Evolutionary conservation across 768 basidiomycete genomes (phyloP), one percentile per base, ranked within the genome.

Genomic region (Tylopilus balloui): DNA sequence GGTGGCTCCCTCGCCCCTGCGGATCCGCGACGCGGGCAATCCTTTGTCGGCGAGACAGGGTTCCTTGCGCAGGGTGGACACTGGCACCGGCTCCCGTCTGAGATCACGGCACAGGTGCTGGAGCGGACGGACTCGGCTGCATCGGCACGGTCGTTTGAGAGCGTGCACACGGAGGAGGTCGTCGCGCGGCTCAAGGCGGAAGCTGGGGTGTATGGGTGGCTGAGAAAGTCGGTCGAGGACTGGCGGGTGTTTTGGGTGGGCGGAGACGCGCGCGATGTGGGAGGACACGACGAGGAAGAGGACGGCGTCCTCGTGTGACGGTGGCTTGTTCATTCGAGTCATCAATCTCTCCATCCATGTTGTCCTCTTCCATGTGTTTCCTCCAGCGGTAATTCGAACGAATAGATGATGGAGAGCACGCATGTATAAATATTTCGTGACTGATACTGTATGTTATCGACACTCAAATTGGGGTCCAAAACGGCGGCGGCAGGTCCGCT

Each of bases 161-260:
- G 76, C 46, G 64, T 77, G 54, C 80, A 77, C 25, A 73, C 81
- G 2, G 73, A 79, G 20, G 83, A 80, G 40, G 58, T 80, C 8
- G 49, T 66, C 1, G 70, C 68, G 23, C 63, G 69, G 57, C 60
- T 81, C 61, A 74, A 72, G 58, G 68, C 66, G 19, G 79, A 83
- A 48, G 74, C 83, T 49, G 89, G 89, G 6, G 67, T 86, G 6
- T 92, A 92, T 62, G 88, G 79, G 0, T 91, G 89, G 88, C 75
- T 81, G 67, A 69, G 80, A 56, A 88, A 84, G 59, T 88, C 84
- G 14, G 53, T 72, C 4, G 78, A 81, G 46, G 89, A 92, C 59
- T 92, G 82, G 78, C 73, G 89, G 19, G 78, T 92, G 12, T 83
- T 92, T 61, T 92, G 89, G 89, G 68, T 90, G 10, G 89, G 89